phyloP scores from a whole-genome alignment of 2,329 filamentous ascomycete genomes.

The Coniochaeta sp. region DNA sequence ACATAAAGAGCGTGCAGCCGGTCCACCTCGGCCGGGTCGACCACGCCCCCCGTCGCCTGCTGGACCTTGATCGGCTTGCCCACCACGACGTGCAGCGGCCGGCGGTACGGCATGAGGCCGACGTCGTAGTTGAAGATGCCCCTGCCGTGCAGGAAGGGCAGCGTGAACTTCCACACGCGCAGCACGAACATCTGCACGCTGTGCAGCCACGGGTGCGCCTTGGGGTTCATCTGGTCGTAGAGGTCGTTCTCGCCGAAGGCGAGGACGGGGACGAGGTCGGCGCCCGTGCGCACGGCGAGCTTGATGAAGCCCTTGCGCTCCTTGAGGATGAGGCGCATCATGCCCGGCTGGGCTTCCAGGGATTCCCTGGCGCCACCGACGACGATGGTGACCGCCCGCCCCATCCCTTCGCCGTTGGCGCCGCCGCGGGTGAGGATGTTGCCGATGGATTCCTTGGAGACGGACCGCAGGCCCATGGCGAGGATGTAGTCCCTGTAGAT shows the following conservation, averaged over 20 bases:
- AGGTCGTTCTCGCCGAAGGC: slow-evolving; percentile 94
- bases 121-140: slow-evolving; percentile 98
- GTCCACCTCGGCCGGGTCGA: slow-evolving; percentile 70
- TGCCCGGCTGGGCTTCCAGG: slow-evolving; percentile 76
- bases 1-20: slow-evolving; percentile 74
- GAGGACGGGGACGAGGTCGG: slow-evolving; percentile 86
- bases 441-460: slow-evolving; percentile 86
- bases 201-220: slow-evolving; percentile 72
- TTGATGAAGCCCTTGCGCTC: slow-evolving; percentile 90
- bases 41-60: slow-evolving; percentile 43
- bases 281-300: slow-evolving; percentile 84
- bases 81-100: slow-evolving; percentile 82
- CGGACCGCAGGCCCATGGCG: slow-evolving; percentile 77
- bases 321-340: slow-evolving; percentile 70
- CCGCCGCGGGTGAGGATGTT: slow-evolving; percentile 80
- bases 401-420: slow-evolving; percentile 72
- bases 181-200: slow-evolving; percentile 78
- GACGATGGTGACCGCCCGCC: slow-evolving; percentile 93
- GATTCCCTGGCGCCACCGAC: slow-evolving; percentile 89
- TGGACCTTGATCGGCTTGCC: slow-evolving; percentile 71
- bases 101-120: slow-evolving; percentile 87
- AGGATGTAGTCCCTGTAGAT: slow-evolving; percentile 94
- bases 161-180: slow-evolving; percentile 81
- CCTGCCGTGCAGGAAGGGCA: slow-evolving; percentile 82
- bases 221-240: slow-evolving; percentile 80